Evolutionary conservation across 2,329 filamentous ascomycete species (phyloP).

Genomic region (Emmonsia crescens): DNA sequence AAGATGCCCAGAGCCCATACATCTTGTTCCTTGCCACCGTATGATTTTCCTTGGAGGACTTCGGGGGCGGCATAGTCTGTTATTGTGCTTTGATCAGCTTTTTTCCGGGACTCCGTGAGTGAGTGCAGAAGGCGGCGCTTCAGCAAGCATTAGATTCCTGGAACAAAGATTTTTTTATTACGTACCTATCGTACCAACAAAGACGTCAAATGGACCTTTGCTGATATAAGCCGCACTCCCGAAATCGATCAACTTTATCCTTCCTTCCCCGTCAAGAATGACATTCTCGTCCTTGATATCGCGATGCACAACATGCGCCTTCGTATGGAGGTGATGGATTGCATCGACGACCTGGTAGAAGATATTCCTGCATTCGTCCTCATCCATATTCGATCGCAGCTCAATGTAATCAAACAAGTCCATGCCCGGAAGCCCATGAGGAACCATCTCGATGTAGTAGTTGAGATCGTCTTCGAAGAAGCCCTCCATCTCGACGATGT

Average conservation of each 20-base stretch:
- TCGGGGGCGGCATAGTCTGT: constrained; percentile 97
- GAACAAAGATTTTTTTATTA: background rate
- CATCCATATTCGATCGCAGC: constrained; percentile 89
- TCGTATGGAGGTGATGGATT: constrained; percentile 81
- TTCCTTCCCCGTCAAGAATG: constrained; percentile 85
- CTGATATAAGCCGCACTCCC: constrained; percentile 97
- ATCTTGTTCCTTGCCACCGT: constrained; percentile 92
- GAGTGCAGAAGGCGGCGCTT: background rate
- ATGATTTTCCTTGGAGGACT: constrained; percentile 82
- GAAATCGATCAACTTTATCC: constrained; percentile 96
- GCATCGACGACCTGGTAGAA: constrained; percentile 88
- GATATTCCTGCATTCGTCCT: constrained; percentile 84
- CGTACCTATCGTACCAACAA: constrained; percentile 95
- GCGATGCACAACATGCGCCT: constrained; percentile 83
- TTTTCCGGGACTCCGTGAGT: background rate
- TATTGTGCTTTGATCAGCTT: background rate
- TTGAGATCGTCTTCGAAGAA: constrained; percentile 60
- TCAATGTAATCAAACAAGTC: constrained; percentile 99
- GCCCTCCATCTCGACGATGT: constrained; percentile 59
- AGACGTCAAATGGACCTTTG: constrained; percentile 95
- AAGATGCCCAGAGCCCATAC: constrained; percentile 96
- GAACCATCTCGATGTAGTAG: constrained; percentile 96
- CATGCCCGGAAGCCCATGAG: constrained; percentile 92
- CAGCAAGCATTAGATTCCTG: background rate
- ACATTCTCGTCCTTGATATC: constrained; percentile 99